A percentile compares a stretch with the other conserved stretches of the same genome.
phyloP scores from a whole-genome alignment of 805 yeast species.

The Saccharomycopsis oosterbeekiorum region DNA sequence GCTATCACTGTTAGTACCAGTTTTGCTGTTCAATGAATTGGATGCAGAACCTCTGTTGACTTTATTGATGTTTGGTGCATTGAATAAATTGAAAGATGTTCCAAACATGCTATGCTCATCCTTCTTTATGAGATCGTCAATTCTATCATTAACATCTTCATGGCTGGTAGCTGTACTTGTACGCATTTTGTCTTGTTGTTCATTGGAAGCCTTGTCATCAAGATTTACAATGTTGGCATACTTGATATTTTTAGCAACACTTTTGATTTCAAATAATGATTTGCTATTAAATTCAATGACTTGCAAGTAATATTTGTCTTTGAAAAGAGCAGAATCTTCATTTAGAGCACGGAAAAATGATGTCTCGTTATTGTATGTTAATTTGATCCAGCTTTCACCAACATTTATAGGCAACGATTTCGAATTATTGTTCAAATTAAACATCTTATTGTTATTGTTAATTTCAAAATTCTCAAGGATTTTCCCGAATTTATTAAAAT shows the following conservation, averaged over 20 bases:
- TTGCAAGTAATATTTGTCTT: constrained; percentile 3
- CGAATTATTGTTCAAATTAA: constrained; percentile 12
- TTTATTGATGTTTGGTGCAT: background rate
- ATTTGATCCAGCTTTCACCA: constrained; percentile 85
- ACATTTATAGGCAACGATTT: constrained; percentile 53
- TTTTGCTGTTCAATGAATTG: background rate
- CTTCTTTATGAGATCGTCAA: background rate
- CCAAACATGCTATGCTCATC: background rate
- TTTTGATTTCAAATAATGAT: background rate
- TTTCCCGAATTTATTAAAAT: constrained; percentile 70
- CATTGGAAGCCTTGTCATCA: background rate
- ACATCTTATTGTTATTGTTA: constrained; percentile 1
- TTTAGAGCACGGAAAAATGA: constrained; percentile 77
- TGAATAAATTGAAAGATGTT: background rate
- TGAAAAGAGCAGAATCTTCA: constrained; percentile 52
- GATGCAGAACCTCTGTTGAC: background rate
- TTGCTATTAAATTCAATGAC: constrained; percentile 1
- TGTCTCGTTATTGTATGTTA: constrained; percentile 67
- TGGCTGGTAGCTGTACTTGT: no score
- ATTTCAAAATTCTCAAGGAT: constrained; percentile 66
- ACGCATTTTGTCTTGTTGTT: background rate
- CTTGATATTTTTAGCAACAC: background rate
- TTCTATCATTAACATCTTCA: background rate
- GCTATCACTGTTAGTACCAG: background rate
- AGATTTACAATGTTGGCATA: background rate